Base-by-base conservation (phyloP, 768 basidiomycete species). In the Cystobasidium tubakii region DNA sequence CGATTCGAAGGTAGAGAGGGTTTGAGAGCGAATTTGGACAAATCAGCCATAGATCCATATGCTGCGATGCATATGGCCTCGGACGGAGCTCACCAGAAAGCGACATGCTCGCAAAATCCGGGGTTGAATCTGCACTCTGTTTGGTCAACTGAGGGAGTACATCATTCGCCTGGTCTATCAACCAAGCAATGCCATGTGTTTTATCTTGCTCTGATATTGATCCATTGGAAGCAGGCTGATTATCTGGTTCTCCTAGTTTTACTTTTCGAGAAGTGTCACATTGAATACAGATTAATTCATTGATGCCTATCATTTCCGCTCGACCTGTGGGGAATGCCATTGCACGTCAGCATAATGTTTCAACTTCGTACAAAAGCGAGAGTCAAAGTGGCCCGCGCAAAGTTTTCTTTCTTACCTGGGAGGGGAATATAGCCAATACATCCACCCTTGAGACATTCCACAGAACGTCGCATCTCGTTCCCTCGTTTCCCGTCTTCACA, bases 271-370 rank as follows among this genome's bases (percentile, higher is more conserved):
- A 21, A 6, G 57, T 60, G 7, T 34, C 21, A 21, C 57, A 60
- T 15, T 27, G 10, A 23, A 60, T 23, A 29, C 57, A 60, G 29
- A 4, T 60, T 23, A 60, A 34, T 34, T 60, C 57, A 15, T 60
- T 60, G 17, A 27, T 42, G 31, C 44, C 39, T 39, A 27, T 17
- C 63, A 65, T 42, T 65, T 65, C 39, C 13, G 63, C 63, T 65
- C 23, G 36, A 15, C 63, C 34, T 31, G 62, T n/a, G n/a, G n/a
- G n/a, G n/a, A n/a, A n/a, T n/a, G n/a, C n/a, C 33, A 63, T 63
- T n/a, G 21, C 12, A n/a, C 4, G n/a, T n/a, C n/a, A n/a, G n/a
- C n/a, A n/a, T n/a, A n/a, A n/a, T n/a, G n/a, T n/a, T n/a, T n/a
- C n/a, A n/a, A n/a, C n/a, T n/a, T n/a, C n/a, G n/a, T n/a, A n/a